These are phyloP conservation scores for Gastrodia elata DNA, from an alignment of 106 monocot genomes.

Conservation along the genomic window DNA sequence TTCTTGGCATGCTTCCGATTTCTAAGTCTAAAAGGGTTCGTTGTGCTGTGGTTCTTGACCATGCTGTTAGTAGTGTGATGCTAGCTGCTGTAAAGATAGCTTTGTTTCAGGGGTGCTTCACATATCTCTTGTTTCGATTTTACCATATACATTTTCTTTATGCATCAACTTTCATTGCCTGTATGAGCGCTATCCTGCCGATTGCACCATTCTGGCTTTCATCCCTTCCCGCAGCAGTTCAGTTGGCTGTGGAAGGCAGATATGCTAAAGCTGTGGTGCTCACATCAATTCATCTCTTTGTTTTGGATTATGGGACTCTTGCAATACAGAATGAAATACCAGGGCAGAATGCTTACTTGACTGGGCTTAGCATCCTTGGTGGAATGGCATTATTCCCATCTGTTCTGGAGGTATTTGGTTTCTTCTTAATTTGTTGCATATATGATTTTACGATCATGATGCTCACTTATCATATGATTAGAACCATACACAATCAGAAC, in stretches of 20 bases:
- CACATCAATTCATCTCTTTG: conserved; percentile 19
- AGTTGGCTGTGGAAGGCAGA: conserved; percentile 31
- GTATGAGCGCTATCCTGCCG: conserved; percentile 25
- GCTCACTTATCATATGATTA: not conserved
- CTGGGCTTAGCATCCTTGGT: conserved; percentile 46
- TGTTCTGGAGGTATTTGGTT: conserved; percentile 24
- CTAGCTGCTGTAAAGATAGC: conserved; percentile 40
- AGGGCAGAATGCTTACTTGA: conserved; percentile 36
- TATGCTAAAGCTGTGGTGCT: conserved; percentile 27
- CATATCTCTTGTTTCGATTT: conserved; percentile 40
- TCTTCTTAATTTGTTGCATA: not conserved
- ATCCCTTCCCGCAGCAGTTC: conserved; percentile 28
- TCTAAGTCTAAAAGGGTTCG: conserved; percentile 19
- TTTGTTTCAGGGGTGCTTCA: conserved; percentile 37
- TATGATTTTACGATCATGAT: not conserved
- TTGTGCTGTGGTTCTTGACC: conserved; percentile 34
- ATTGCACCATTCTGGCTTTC: conserved; percentile 37
- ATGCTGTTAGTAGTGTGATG: conserved; percentile 32
- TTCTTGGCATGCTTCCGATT: conserved; percentile 33
- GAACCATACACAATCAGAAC: not conserved
- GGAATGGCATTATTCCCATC: conserved; percentile 51
- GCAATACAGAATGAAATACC: conserved; percentile 34
- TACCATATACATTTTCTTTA: conserved; percentile 38
- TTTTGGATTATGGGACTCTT: conserved; percentile 35
- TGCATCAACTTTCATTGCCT: conserved; percentile 34